Base-by-base conservation (phyloP, 2,329 filamentous ascomycete species). In the Aureobasidium leucospermi region DNA sequence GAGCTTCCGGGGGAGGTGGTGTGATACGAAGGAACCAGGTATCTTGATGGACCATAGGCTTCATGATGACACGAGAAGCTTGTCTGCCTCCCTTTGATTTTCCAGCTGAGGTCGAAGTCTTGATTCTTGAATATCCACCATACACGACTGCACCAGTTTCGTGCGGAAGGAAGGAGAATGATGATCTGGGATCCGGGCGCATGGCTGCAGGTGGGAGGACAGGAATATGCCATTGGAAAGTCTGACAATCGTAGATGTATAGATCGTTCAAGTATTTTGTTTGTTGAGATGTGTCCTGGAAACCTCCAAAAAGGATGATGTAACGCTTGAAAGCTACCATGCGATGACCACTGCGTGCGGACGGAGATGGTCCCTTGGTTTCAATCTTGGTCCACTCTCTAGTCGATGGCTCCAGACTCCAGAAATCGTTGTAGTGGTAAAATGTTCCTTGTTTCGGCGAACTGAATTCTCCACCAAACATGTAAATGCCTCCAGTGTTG, bases 391-490 rank as follows among this genome's bases (percentile, higher is more conserved):
- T 89, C 94, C 94, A 99, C 76, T 99, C 94, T 67, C 91, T 82
- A 7, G 84, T 86, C 8, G 81, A 82, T 0, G 93, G 88, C 69
- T 97, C 92, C 45, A 97, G 81, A 52, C 88, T 82, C 93, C 94
- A 99, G 72, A 99, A 97, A 75, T 97, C 94, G 69, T 96, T 96
- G 77, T 99, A 99, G 74, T 99, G 94, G 73, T 99, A 96, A 69
- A 99, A 99, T 0, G 93, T 97, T 4, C 94, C 94, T 74, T 97
- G 94, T 71, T 96, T 97, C 2, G 94, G 94, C 31, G 88, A 93
- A 60, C 89, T 95, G 73, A 99, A 99, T 75, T 99, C 94, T 62
- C 93, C 94, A 64, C 94, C 94, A 69, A 97, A 97, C 15, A 99
- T 77, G 72, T 96, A 99, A 56, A 97, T 83, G 36, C 88, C 85